These are phyloP conservation scores for Lepraria neglecta DNA, from an alignment of 495 filamentous ascomycete species.

Conservation along the genomic window DNA sequence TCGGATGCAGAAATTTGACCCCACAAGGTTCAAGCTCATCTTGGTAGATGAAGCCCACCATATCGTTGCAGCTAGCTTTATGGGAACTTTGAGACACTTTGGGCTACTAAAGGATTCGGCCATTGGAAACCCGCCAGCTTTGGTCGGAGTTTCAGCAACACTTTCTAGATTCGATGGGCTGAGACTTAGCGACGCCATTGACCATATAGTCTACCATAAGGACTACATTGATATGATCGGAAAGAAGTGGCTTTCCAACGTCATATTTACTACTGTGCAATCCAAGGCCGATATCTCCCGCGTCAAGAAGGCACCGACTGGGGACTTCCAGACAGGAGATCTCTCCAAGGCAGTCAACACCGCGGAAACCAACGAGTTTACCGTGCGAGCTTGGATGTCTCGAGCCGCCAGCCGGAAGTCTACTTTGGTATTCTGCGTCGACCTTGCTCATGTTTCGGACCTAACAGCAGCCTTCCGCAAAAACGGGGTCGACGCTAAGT, in stretches of 20 bases:
- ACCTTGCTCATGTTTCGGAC: conserved; percentile 68
- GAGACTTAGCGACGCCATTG: conserved; percentile 79
- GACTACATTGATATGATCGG: conserved; percentile 96
- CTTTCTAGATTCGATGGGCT: conserved; percentile 85
- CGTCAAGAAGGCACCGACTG: conserved; percentile 57
- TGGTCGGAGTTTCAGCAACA: conserved; percentile 92
- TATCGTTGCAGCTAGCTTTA: conserved; percentile 77
- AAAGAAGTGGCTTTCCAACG: conserved; percentile 76
- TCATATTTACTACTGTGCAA: conserved; percentile 87
- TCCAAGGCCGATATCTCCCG: conserved; percentile 67
- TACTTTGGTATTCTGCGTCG: conserved; percentile 88
- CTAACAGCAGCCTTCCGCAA: conserved; percentile 70
- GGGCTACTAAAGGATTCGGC: conserved; percentile 48
- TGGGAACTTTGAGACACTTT: conserved; percentile 67
- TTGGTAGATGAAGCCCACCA: conserved; percentile 98
- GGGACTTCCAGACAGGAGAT: conserved; percentile 69
- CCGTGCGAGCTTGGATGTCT: conserved; percentile 75
- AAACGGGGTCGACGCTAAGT: conserved; percentile 74
- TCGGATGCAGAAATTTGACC: conserved; percentile 74
- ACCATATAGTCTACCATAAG: conserved; percentile 95
- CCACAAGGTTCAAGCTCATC: conserved; percentile 74
- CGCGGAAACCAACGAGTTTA: conserved; percentile 66
- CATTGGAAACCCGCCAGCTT: conserved; percentile 48
- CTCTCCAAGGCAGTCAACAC: conserved; percentile 81
- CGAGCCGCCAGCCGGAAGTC: conserved; percentile 69